Evolutionary conservation across 2,329 filamentous ascomycete genomes (phyloP).

Genomic region (Fusarium abutilonis): DNA sequence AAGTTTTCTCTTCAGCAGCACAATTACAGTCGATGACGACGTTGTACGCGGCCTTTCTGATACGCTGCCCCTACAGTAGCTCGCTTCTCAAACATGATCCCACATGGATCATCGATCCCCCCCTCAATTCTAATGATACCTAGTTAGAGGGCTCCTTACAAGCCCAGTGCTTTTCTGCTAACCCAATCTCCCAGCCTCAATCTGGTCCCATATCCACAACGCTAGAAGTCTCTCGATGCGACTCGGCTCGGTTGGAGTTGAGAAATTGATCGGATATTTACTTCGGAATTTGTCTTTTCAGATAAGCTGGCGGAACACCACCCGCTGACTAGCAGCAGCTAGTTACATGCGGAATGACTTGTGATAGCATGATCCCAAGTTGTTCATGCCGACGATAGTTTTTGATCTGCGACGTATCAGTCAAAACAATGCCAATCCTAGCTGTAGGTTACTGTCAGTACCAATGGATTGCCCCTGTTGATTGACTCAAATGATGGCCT

Average conservation of each 20-base stretch:
- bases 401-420: background rate
- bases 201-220: slow-evolving; percentile 15
- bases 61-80: slow-evolving; percentile 11
- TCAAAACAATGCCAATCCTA: background rate
- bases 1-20: slow-evolving; percentile 4
- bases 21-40: slow-evolving; percentile 36
- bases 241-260: slow-evolving; percentile 5
- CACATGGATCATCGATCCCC: slow-evolving; percentile 30
- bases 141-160: too few species aligned
- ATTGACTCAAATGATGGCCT: background rate
- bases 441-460: background rate
- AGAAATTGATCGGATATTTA: background rate
- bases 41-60: slow-evolving; percentile 31
- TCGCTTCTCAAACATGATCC: slow-evolving; percentile 17
- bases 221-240: slow-evolving; percentile 13
- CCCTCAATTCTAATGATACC: background rate
- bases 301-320: slow-evolving; percentile 36
- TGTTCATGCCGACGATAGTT: slow-evolving; percentile 3
- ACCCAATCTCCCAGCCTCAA: slow-evolving; percentile 19
- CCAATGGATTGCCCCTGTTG: background rate
- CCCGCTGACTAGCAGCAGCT: slow-evolving; percentile 30
- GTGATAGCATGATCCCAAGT: background rate
- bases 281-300: slow-evolving; percentile 13
- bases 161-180: background rate
- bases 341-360: background rate